Conservation (phyloP, 805 yeast genomes). For the Wickerhamomyces alni region DNA sequence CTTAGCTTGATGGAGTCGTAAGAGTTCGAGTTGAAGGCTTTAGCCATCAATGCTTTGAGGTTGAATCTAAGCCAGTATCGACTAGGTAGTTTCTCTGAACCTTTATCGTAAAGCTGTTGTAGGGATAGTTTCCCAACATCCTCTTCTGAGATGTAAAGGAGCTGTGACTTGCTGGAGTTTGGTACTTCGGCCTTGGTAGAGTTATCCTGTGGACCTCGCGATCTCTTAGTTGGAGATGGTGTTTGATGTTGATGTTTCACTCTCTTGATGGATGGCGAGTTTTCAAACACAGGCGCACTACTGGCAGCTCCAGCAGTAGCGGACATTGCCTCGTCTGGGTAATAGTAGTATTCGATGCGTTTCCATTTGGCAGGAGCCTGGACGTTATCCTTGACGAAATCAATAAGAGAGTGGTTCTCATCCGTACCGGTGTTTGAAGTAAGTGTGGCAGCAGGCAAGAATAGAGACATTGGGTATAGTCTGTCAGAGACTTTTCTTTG, state of each 20-base stretch:
- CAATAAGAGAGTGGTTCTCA: constrained; percentile 40
- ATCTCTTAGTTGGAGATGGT: too few species aligned
- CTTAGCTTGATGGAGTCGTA: constrained; percentile 50
- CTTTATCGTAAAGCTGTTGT: constrained; percentile 62
- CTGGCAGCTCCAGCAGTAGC: not conserved
- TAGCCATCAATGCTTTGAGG: constrained; percentile 56
- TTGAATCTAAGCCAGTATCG: constrained; percentile 62
- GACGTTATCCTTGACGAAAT: constrained; percentile 37
- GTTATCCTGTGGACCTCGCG: too few species aligned
- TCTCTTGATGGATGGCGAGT: constrained; percentile 14
- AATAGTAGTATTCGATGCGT: constrained; percentile 48
- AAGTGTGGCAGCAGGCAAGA: constrained; percentile 43
- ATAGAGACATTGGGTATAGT: constrained; percentile 41
- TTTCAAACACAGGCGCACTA: not conserved
- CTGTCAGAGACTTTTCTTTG: constrained; percentile 22
- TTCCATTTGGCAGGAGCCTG: constrained; percentile 54
- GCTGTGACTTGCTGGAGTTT: too few species aligned
- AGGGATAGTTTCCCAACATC: constrained; percentile 47
- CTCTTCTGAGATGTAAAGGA: constrained; percentile 35
- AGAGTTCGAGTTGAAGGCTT: constrained; percentile 59
- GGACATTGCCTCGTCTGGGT: constrained; percentile 13
- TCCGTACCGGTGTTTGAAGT: constrained; percentile 26
- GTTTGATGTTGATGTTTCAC: constrained; percentile 4
- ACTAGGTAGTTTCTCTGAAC: constrained; percentile 49
- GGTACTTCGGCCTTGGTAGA: too few species aligned